phyloP scores from a whole-genome alignment of 176 grass and related monocot genomes.

The maize (Zea mays) region Zm-B73-REFERENCE-NAM-5.0 NC_050102.1:122858501-122859000 shows the following conservation, averaged over 20 bases:
- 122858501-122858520: neutral
- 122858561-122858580: neutral
- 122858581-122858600: neutral
- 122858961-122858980: neutral
- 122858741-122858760: neutral
- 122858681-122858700: neutral
- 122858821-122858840: neutral
- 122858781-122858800: neutral
- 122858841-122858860: neutral
- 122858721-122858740: neutral
- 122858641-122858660: neutral
- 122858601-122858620: neutral
- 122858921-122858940: neutral
- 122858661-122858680: neutral
- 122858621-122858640: neutral
- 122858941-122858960: neutral
- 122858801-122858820: neutral
- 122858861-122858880: neutral
- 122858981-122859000: neutral
- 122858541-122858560: neutral
- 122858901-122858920: neutral
- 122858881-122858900: neutral
- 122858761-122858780: neutral
- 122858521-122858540: conserved; percentile 2
- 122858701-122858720: neutral